These are phyloP conservation scores for Allium cepa DNA, from an alignment of 106 monocot species.

Conservation along the genomic window DNA sequence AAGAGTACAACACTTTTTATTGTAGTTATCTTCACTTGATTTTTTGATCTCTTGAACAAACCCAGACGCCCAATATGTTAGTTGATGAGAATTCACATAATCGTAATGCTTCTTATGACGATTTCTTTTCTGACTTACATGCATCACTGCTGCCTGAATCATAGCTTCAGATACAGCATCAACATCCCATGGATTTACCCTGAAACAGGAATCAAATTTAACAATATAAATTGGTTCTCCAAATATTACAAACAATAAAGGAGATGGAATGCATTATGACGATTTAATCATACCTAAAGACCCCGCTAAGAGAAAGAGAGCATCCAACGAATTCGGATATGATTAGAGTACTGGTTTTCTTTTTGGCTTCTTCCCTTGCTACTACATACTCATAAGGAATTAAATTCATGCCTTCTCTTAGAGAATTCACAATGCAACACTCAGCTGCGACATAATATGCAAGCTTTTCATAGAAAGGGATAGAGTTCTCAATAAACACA, in stretches of 20 bases:
- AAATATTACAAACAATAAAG: too few relatives aligned
- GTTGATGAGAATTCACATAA: conserved; percentile 37
- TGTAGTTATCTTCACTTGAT: conserved; percentile 37
- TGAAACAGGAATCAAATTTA: not conserved
- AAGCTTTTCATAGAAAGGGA: conserved; percentile 42
- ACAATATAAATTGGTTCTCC: too few relatives aligned
- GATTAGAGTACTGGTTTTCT: conserved; percentile 27
- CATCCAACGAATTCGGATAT: conserved; percentile 64
- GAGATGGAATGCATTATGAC: too few relatives aligned
- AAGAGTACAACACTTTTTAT: conserved; percentile 30
- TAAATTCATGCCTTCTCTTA: conserved; percentile 76
- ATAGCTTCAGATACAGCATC: conserved; percentile 47
- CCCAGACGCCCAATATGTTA: conserved; percentile 39
- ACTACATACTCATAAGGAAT: conserved; percentile 58
- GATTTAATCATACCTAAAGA: conserved; percentile 3
- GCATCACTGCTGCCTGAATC: conserved; percentile 11
- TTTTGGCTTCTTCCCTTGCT: conserved; percentile 22
- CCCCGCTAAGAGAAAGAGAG: conserved; percentile 53
- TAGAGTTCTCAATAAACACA: conserved; percentile 35
- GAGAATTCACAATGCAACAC: conserved; percentile 65
- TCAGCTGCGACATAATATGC: conserved; percentile 51
- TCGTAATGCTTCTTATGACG: conserved; percentile 45
- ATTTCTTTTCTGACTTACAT: conserved; percentile 18
- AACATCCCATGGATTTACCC: conserved; percentile 52
- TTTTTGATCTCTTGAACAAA: conserved; percentile 38